Percentiles rank a stretch among this genome's conserved stretches.
Evolutionary conservation across 2,329 filamentous ascomycete species (phyloP).

Genomic region (Colletotrichum lupini): DNA sequence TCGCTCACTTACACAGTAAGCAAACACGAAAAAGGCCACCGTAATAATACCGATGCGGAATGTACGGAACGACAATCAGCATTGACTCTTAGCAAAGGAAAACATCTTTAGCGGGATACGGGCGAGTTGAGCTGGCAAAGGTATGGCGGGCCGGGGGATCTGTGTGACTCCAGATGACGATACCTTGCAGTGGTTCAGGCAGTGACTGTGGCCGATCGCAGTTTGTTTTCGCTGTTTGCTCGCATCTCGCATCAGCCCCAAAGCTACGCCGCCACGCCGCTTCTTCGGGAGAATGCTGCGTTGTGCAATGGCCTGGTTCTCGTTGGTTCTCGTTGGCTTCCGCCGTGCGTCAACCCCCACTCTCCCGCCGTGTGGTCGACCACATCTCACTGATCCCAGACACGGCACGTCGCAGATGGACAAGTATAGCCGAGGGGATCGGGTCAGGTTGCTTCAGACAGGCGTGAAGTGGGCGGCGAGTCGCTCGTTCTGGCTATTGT

Average conservation of each 20-base stretch:
- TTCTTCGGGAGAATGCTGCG: background rate
- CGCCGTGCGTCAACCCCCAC: constrained; percentile 5
- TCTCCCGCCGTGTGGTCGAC: background rate
- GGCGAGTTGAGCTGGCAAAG: background rate
- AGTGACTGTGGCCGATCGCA: background rate
- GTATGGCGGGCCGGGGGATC: background rate
- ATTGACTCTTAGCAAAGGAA: background rate
- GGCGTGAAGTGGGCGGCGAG: background rate
- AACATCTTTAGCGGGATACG: background rate
- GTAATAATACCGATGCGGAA: no score
- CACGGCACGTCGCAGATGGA: background rate
- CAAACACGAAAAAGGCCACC: background rate
- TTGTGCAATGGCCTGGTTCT: background rate
- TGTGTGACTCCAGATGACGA: background rate
- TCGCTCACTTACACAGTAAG: background rate
- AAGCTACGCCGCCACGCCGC: background rate
- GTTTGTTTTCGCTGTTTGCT: background rate
- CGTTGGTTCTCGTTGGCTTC: background rate
- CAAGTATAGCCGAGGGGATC: constrained; percentile 18
- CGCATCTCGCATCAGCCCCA: background rate
- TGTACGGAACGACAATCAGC: no score
- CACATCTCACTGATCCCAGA: background rate
- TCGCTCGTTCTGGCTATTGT: background rate
- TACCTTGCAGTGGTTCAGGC: background rate
- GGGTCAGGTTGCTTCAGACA: constrained; percentile 18